Base-by-base conservation (phyloP, 2,329 filamentous ascomycete species). In the Chaetomium strumarium region DNA sequence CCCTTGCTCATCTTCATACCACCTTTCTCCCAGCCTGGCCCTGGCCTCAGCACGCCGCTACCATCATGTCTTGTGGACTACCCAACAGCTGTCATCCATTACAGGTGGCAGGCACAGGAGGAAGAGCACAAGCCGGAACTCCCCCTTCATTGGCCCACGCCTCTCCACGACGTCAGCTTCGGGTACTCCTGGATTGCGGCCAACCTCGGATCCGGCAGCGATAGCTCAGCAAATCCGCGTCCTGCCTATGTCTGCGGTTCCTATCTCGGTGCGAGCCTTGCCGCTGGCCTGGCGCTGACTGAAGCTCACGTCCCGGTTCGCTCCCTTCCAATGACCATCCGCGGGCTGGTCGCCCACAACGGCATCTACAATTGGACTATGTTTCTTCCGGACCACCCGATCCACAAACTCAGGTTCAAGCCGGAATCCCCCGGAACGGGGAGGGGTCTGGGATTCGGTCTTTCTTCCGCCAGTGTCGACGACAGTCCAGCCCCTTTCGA, bases 351-450 rank as follows among this genome's bases (percentile, higher is more conserved):
- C 14, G 73, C 75, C 8, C 77, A 77, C 65, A 81, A 85, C 58
- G 81, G 80, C 39, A 73, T 85, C 53, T 85, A 81, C 67, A 77
- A 85, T 67, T 85, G 81, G 82, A 81, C 79, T 52, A 77, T 72
- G 64, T 79, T 83, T 53, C 70, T 81, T 11, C 76, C 77, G 0
- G 73, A 77, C 56, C 77, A 82, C 52, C 71, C 69, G 7, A 65
- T 74, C 55, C 74, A 79, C 58, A 58, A 52, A 14, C 19, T 14
- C 31, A 55, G 48, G 49, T 6, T 29, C 33, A 48, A 29, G 10
- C 29, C 49, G 13, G n/a, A 6, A 8, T 17, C 20, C 1, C n/a
- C n/a, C n/a, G n/a, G n/a, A n/a, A 48, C 20, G 8, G 20, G 33
- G 13, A 46, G 33, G 12, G 47, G 24, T 10, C 20, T 29, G 1